Evolutionary conservation across 345 rosid species (phyloP).

Genomic region (Lumnitzera racemosa): DNA sequence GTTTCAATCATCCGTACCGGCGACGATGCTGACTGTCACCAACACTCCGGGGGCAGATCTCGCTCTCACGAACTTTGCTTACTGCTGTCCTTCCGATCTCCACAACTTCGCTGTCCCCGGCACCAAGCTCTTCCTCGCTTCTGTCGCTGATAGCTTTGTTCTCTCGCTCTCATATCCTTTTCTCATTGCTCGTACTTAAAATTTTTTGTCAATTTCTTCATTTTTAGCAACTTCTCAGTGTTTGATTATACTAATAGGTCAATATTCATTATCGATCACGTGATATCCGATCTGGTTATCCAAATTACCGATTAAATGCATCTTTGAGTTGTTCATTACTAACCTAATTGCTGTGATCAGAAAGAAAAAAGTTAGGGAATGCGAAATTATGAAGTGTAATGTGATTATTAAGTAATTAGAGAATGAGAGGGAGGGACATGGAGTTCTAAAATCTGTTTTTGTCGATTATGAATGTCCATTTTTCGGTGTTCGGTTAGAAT

Average conservation of each 20-base stretch:
- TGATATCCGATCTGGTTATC: not conserved
- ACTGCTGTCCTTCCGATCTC: slow-evolving; percentile 84
- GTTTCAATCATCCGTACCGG: slow-evolving; percentile 27
- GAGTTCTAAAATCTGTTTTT: no score
- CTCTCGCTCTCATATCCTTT: slow-evolving; percentile 86
- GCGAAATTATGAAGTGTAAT: no score
- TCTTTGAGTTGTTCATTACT: no score
- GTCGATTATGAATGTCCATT: no score
- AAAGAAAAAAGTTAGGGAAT: no score
- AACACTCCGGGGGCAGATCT: slow-evolving; percentile 77
- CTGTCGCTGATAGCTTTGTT: slow-evolving; percentile 46
- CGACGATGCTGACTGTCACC: slow-evolving; percentile 54
- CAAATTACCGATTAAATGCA: no score
- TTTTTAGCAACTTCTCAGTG: not conserved
- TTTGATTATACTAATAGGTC: not conserved
- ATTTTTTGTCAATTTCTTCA: not conserved
- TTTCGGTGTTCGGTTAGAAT: no score
- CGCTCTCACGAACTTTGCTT: slow-evolving; percentile 78
- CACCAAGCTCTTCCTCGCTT: slow-evolving; percentile 61
- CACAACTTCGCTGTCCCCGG: slow-evolving; percentile 74
- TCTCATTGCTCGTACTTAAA: not conserved
- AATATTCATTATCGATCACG: not conserved
- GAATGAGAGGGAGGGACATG: no score
- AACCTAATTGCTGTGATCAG: no score
- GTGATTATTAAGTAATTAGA: no score